These are phyloP conservation scores for Pseudocercospora eumusae DNA, from an alignment of 2,329 filamentous ascomycete genomes.

Conservation along the genomic window DNA sequence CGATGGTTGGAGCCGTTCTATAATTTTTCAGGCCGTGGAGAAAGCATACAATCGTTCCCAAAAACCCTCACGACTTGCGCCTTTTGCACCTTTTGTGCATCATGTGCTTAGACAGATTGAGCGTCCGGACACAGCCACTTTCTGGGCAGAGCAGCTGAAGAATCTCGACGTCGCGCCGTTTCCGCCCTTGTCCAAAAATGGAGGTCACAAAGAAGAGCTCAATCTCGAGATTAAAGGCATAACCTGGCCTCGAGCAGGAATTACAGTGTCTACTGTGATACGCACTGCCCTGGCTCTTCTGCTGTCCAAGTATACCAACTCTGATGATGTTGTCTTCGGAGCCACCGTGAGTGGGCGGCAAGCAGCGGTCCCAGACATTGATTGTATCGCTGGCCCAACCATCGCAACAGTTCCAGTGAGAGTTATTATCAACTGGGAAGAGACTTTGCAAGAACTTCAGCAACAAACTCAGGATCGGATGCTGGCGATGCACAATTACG, in stretches of 20 bases:
- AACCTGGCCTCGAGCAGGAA: slow-evolving; percentile 19
- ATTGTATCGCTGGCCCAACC: slow-evolving; percentile 20
- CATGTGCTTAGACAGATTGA: not conserved
- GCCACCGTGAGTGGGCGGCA: slow-evolving; percentile 28
- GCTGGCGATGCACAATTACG: slow-evolving; percentile 12
- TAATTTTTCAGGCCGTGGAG: slow-evolving; percentile 4
- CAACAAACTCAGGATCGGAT: slow-evolving; percentile 9
- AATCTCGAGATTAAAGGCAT: slow-evolving; percentile 10
- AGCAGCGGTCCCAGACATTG: slow-evolving; percentile 19
- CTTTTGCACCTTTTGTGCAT: slow-evolving; percentile 14
- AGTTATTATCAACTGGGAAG: not conserved
- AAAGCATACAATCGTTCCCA: slow-evolving; percentile 5
- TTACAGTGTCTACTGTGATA: slow-evolving; percentile 15
- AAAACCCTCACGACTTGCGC: not conserved
- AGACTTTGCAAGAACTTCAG: slow-evolving; percentile 13
- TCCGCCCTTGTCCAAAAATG: slow-evolving; percentile 9
- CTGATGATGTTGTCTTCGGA: slow-evolving; percentile 15
- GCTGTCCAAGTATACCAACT: slow-evolving; percentile 9
- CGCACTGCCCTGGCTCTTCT: slow-evolving; percentile 13
- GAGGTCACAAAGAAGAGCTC: not conserved
- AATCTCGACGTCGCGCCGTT: slow-evolving; percentile 10
- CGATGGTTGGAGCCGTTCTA: slow-evolving; percentile 7
- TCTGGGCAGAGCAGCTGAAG: slow-evolving; percentile 14
- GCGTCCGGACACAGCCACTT: not conserved
- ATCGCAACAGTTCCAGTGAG: slow-evolving; percentile 20